Evolutionary conservation across 2,329 filamentous ascomycete genomes (phyloP).

Genomic region (Talaromyces marneffei): DNA sequence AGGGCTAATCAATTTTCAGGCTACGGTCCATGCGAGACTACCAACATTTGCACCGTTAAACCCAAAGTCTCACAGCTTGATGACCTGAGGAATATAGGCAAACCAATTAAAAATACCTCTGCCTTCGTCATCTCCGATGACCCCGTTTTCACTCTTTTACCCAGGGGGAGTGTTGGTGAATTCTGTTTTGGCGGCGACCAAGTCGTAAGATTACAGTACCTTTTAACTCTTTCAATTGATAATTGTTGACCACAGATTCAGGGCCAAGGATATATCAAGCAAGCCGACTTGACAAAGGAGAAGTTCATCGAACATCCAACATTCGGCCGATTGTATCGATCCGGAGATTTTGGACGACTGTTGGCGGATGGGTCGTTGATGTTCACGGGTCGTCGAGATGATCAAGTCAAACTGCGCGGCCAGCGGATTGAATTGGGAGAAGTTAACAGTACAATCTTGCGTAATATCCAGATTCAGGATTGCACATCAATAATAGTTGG

Average conservation of each 20-base stretch:
- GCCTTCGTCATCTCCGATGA: constrained; percentile 54
- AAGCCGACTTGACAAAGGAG: constrained; percentile 54
- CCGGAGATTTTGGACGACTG: constrained; percentile 75
- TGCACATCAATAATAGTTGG: constrained; percentile 59
- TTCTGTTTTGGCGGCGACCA: constrained; percentile 83
- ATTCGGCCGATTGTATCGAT: constrained; percentile 72
- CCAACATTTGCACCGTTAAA: constrained; percentile 78
- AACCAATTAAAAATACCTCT: constrained; percentile 68
- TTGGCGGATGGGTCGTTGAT: constrained; percentile 69
- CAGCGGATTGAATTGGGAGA: constrained; percentile 74
- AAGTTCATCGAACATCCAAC: constrained; percentile 65
- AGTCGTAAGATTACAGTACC: constrained; percentile 46
- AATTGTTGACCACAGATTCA: constrained; percentile 8
- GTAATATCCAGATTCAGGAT: constrained; percentile 49
- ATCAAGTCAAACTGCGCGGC: constrained; percentile 75
- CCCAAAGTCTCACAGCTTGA: constrained; percentile 53
- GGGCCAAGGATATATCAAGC: constrained; percentile 64
- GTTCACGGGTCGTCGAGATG: constrained; percentile 67
- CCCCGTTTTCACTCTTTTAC: constrained; percentile 50
- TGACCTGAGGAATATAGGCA: constrained; percentile 69
- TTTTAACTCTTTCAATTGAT: neutral
- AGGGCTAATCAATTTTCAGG: constrained; percentile 30
- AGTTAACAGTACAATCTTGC: constrained; percentile 59
- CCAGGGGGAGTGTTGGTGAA: constrained; percentile 69
- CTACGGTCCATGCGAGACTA: constrained; percentile 80